Conservation (phyloP, 306 rosid species). For the Hylodesmum podocarpum region DNA sequence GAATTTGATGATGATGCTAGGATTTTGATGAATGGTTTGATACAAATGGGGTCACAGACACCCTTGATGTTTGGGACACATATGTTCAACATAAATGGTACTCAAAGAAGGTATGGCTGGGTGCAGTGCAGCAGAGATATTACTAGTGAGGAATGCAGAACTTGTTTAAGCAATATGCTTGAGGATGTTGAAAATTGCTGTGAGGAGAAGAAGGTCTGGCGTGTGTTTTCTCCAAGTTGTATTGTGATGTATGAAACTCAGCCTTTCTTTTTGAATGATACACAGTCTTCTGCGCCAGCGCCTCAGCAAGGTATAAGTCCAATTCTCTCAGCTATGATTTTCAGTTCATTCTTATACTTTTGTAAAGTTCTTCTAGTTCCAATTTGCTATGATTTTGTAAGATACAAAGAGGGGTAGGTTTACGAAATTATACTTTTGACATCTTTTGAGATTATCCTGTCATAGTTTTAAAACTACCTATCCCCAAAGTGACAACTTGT, state of each 20-base stretch:
- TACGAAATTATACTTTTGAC: not conserved
- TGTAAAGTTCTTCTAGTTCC: not conserved
- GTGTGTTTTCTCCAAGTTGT: conserved; percentile 44
- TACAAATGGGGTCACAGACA: conserved; percentile 27
- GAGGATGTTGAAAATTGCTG: conserved; percentile 39
- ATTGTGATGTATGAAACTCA: conserved; percentile 44
- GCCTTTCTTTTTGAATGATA: conserved; percentile 29
- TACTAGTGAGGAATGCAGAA: conserved; percentile 39
- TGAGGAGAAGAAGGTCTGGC: conserved; percentile 36
- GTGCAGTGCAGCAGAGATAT: conserved; percentile 45
- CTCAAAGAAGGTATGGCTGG: conserved; percentile 46
- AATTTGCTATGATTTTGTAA: not conserved
- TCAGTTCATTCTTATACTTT: not conserved
- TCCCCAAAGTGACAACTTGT: not conserved
- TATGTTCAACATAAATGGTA: conserved; percentile 45
- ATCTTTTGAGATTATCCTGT: too few relatives aligned
- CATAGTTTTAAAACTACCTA: not conserved
- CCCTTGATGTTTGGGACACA: conserved; percentile 37
- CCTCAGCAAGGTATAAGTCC: conserved; percentile 23
- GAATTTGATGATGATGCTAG: conserved; percentile 40
- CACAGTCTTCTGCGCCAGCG: not conserved
- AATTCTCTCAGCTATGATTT: not conserved
- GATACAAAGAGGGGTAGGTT: not conserved
- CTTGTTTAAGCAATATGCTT: conserved; percentile 40
- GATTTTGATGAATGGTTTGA: conserved; percentile 44